Conservation (phyloP, 495 filamentous ascomycete genomes). For the Neurospora sp. region DNA sequence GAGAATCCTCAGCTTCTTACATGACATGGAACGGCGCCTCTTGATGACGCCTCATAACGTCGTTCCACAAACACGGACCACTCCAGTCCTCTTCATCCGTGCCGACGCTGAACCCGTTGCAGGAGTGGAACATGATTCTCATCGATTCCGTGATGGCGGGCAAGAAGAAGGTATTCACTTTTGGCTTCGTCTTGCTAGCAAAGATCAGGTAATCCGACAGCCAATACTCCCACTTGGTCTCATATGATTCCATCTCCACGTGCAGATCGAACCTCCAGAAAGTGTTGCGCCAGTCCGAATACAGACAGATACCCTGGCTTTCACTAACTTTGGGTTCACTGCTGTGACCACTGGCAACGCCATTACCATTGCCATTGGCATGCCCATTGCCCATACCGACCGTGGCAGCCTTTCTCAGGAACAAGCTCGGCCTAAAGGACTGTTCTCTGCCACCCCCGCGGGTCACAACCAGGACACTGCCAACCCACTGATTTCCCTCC, state of each 20-base stretch:
- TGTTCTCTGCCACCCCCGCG: conserved; percentile 47
- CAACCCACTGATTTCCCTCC: conserved; percentile 66
- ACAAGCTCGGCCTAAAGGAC: conserved; percentile 20
- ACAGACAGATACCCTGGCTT: conserved; percentile 52
- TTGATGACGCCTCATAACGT: conserved; percentile 63
- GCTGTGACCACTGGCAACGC: background rate
- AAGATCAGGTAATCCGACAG: conserved; percentile 38
- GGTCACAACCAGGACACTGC: conserved; percentile 73
- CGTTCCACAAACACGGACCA: conserved; percentile 81
- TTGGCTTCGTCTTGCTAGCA: conserved; percentile 32
- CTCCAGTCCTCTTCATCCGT: conserved; percentile 79
- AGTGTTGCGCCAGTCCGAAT: conserved; percentile 61
- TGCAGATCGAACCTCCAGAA: conserved; percentile 74
- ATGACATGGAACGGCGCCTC: conserved; percentile 83
- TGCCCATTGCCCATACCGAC: background rate
- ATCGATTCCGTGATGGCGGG: conserved; percentile 75
- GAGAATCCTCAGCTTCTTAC: conserved; percentile 5
- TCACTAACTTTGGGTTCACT: background rate
- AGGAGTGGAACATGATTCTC: conserved; percentile 93
- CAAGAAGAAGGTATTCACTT: conserved; percentile 54
- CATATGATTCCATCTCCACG: conserved; percentile 43
- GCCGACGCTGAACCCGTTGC: conserved; percentile 91
- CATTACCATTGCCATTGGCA: conserved; percentile 11
- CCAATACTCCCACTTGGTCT: conserved; percentile 52
- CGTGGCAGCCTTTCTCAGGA: conserved; percentile 14